These are phyloP conservation scores for Malbranchea cinnamomea DNA, from an alignment of 2,329 filamentous ascomycete species.

Conservation along the genomic window DNA sequence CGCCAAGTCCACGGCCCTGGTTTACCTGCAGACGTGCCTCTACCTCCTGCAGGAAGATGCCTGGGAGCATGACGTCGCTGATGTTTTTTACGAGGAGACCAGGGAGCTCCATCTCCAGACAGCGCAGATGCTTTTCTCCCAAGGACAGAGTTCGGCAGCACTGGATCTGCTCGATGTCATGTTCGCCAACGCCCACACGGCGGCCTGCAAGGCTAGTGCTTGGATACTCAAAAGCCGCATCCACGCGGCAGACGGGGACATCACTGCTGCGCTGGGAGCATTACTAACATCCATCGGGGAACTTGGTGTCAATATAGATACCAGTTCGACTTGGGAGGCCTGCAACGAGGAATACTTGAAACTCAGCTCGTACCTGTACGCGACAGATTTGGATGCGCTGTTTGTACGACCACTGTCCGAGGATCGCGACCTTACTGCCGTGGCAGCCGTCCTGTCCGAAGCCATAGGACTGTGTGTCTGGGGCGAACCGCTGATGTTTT, in stretches of 20 bases:
- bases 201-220: slow-evolving; percentile 68
- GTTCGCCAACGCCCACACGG: slow-evolving; percentile 52
- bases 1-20: slow-evolving; percentile 64
- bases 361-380: slow-evolving; percentile 44
- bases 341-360: slow-evolving; percentile 62
- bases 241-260: slow-evolving; percentile 58
- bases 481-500: slow-evolving; percentile 45
- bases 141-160: slow-evolving; percentile 55
- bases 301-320: slow-evolving; percentile 51
- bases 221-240: slow-evolving; percentile 74
- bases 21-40: slow-evolving; percentile 66
- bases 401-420: slow-evolving; percentile 26
- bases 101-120: slow-evolving; percentile 62
- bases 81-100: slow-evolving; percentile 77
- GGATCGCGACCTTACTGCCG: slow-evolving; percentile 28
- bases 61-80: slow-evolving; percentile 55
- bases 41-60: slow-evolving; percentile 63
- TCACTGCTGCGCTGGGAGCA: slow-evolving; percentile 50
- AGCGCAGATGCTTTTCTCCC: slow-evolving; percentile 70
- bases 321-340: slow-evolving; percentile 54
- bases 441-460: slow-evolving; percentile 42
- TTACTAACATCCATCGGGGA: slow-evolving; percentile 57
- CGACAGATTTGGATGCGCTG: slow-evolving; percentile 34
- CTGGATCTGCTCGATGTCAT: slow-evolving; percentile 54
- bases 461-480: slow-evolving; percentile 45